Base-by-base conservation (phyloP, 169 alveolate species). In the Plasmodium cynomolgi region DNA sequence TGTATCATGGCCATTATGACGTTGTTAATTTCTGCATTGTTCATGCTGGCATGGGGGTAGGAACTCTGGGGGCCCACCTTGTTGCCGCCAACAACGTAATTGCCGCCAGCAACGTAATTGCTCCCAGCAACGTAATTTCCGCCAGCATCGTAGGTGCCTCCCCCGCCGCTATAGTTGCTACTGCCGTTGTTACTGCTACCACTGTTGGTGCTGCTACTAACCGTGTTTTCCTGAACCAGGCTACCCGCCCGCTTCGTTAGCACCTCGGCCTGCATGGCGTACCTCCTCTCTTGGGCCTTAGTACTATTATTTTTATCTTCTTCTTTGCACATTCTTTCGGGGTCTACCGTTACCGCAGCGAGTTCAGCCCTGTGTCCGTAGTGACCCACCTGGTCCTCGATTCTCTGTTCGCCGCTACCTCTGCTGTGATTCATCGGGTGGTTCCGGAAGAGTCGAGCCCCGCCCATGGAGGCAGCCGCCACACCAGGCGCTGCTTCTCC, bases 181-280 rank as follows among this genome's bases (percentile, higher is more conserved):
- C 77, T 68, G 37, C 77, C 37, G 77, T 29, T 68, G 77, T 29
- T 68, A 13, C 77, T 68, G 77, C 77, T 68, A 3, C 77, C 77
- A 68, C 77, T 68, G n/a, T 68, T 68, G 77, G 77, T 68, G 77
- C 41, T 68, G 77, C 41, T 68, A 34, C 77, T 68, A 4, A 68
- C 77, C 39, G 37, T 68, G 37, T 68, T n/a, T 0, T 26, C 77
- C 41, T 68, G 77, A 9, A 33, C 37, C n/a, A 20, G 6, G 77
- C 77, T 29, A 68, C 77, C 37, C 41, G 2, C 5, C 37, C 77
- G 15, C n/a, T 68, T 68, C n/a, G 31, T 29, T 26, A 68, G n/a
- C 37, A 68, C 77, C 77, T 29, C 77, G 37, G 41, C 37, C 77
- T 68, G 77, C 31, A 68, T 26, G 37, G 15, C 20, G 37, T 68